Evolutionary conservation across 1,284 basidiomycete species (phyloP).

Genomic region (Mycena sp.): DNA sequence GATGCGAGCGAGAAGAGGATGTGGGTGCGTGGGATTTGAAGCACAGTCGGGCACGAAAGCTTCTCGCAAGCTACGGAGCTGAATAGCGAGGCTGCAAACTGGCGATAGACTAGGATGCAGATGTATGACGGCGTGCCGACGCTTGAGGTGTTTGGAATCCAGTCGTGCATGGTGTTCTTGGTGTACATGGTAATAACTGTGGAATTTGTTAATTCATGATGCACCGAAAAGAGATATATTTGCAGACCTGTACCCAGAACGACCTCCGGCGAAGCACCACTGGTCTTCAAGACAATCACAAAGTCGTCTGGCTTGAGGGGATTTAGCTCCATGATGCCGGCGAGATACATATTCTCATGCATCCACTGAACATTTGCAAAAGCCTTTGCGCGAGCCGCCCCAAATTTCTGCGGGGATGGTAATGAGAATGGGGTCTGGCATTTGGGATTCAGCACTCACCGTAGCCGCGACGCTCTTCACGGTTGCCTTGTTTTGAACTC

Average conservation of each 20-base stretch:
- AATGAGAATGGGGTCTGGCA: background rate
- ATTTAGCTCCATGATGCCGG: too few species aligned
- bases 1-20: slow-evolving; percentile 12
- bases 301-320: background rate
- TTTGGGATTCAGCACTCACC: background rate
- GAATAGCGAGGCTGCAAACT: too few species aligned
- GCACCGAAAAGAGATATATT: too few species aligned
- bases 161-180: slow-evolving; percentile 12
- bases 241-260: background rate
- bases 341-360: background rate
- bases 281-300: slow-evolving; percentile 8
- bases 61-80: too few species aligned
- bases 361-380: background rate
- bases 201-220: background rate
- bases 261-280: background rate
- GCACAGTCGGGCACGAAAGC: too few species aligned
- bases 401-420: background rate
- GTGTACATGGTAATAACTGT: background rate
- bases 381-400: background rate
- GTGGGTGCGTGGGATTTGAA: too few species aligned
- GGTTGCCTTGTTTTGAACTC: background rate
- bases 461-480: background rate
- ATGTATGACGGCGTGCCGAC: slow-evolving; percentile 8
- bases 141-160: background rate
- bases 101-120: slow-evolving; percentile 6